Base-by-base conservation (phyloP, 2,329 filamentous ascomycete genomes). In the Alternaria novae-zelandiae region DNA sequence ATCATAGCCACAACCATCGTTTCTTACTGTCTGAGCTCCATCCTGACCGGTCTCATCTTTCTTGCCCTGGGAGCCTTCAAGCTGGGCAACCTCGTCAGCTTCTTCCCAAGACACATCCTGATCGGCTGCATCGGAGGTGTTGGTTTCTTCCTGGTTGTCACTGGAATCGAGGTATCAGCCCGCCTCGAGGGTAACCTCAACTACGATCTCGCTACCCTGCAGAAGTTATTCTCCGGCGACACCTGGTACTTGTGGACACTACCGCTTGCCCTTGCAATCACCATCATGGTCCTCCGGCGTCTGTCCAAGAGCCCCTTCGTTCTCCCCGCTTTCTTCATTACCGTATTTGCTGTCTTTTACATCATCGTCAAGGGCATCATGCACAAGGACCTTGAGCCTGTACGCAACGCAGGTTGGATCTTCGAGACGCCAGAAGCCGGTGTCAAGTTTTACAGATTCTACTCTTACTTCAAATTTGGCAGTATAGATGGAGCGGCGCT, bases 41-140 rank as follows among this genome's bases (percentile, higher is more conserved):
- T 99, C 74, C 82, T 99, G 54, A 99, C 96, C 0, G 96, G 96
- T 1, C 73, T 93, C 25, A 92, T 97, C 6, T 99, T 99, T 82
- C 97, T 96, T 75, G 83, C 92, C 10, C 95, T 99, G 85, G 96
- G 96, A 56, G 87, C 87, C 36, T 96, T 94, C 82, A 90, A 89
- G 73, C 88, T 98, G 57, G 96, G 96, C 30, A 96, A 94, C 66
- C 88, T 99, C 65, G 94, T 98, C 65, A 96, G 94, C 63, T 99
- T 99, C 82, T 98, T 99, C 71, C 96, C 96, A 6, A 89, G 96
- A 47, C 95, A 97, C 72, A 99, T 99, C 70, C 83, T 99, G 30
- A 97, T 97, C 66, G 96, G 96, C 58, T 99, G 96, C 75, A 98
- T 99, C 70, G 96, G 96, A 46, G 96, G 96, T 66, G 96, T 99